A percentile compares a stretch with the other conserved stretches of the same genome.
Evolutionary conservation across 1,284 basidiomycete species (phyloP).

Genomic region (Apiotrichum gracile): DNA sequence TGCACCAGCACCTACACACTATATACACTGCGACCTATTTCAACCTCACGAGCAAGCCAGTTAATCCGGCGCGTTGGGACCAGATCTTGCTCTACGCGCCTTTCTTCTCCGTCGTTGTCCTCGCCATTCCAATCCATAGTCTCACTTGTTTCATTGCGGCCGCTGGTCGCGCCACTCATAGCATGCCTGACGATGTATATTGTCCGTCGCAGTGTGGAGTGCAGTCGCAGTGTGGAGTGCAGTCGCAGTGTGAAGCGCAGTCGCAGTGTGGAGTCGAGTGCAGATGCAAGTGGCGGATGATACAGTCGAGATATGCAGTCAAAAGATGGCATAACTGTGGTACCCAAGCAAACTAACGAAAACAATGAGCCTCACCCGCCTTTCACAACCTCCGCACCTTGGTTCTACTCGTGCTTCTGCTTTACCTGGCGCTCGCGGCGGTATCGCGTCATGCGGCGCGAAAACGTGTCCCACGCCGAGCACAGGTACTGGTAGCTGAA

Average conservation of each 20-base stretch:
- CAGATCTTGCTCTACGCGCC: not conserved
- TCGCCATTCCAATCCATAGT: conserved; percentile 1
- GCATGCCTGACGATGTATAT: conserved; percentile 16
- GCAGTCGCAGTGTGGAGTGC: too few relatives aligned
- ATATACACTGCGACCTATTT: not conserved
- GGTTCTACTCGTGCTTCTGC: not conserved
- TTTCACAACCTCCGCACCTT: too few relatives aligned
- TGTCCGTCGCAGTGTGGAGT: not conserved
- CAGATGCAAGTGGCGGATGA: too few relatives aligned
- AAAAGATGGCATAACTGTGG: too few relatives aligned
- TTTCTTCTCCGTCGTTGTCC: not conserved
- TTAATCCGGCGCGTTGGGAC: not conserved
- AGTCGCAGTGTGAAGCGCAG: too few relatives aligned
- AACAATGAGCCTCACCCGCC: too few relatives aligned
- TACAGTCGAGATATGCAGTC: too few relatives aligned
- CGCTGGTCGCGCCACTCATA: conserved; percentile 12
- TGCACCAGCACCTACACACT: not conserved
- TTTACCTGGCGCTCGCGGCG: not conserved
- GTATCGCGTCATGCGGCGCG: conserved; percentile 18
- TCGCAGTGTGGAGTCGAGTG: too few relatives aligned
- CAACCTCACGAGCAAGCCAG: not conserved
- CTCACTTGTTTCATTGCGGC: conserved; percentile 1
- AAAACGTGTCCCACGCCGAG: conserved; percentile 24
- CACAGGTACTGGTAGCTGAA: conserved; percentile 40
- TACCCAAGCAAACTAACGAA: too few relatives aligned